phyloP scores from a whole-genome alignment of 371 early-diverging fungal species.

The Mucor mucedo region DNA sequence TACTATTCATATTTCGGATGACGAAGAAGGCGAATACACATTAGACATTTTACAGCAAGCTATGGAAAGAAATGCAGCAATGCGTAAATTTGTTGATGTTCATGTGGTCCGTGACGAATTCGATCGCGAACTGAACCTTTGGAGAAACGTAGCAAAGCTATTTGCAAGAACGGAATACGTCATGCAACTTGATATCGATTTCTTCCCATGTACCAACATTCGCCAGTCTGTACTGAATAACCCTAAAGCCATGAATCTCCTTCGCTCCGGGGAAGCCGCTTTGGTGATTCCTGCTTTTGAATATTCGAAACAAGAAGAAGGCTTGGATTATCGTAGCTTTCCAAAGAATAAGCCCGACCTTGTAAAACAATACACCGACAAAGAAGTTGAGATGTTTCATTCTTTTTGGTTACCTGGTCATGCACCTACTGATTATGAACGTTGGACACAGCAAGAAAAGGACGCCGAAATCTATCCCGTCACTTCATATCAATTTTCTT shows the following conservation, averaged over 20 bases:
- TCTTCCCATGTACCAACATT: slow-evolving; percentile 61
- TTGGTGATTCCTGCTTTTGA: slow-evolving; percentile 68
- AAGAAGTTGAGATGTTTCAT: slow-evolving; percentile 61
- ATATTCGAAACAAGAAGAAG: slow-evolving; percentile 56
- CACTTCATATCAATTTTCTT: slow-evolving; percentile 59
- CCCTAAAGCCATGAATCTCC: slow-evolving; percentile 36
- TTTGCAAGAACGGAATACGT: slow-evolving; percentile 65
- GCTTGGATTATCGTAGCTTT: slow-evolving; percentile 52
- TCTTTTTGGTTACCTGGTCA: slow-evolving; percentile 61
- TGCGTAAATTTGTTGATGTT: slow-evolving; percentile 61
- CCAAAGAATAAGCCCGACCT: slow-evolving; percentile 52
- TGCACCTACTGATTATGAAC: slow-evolving; percentile 60
- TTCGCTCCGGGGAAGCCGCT: slow-evolving; percentile 49
- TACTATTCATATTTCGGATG: slow-evolving; percentile 60
- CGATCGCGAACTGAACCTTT: slow-evolving; percentile 65
- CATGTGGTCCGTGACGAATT: slow-evolving; percentile 64
- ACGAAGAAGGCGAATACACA: slow-evolving; percentile 49
- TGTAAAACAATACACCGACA: slow-evolving; percentile 35
- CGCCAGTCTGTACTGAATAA: slow-evolving; percentile 46
- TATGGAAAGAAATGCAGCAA: slow-evolving; percentile 45
- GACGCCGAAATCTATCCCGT: slow-evolving; percentile 51
- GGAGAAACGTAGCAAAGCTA: slow-evolving; percentile 66
- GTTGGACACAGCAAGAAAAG: slow-evolving; percentile 37
- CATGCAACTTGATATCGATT: slow-evolving; percentile 69
- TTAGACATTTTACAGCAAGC: slow-evolving; percentile 50